Conservation (phyloP, 306 rosid genomes). For the Benincasa hispida region DNA sequence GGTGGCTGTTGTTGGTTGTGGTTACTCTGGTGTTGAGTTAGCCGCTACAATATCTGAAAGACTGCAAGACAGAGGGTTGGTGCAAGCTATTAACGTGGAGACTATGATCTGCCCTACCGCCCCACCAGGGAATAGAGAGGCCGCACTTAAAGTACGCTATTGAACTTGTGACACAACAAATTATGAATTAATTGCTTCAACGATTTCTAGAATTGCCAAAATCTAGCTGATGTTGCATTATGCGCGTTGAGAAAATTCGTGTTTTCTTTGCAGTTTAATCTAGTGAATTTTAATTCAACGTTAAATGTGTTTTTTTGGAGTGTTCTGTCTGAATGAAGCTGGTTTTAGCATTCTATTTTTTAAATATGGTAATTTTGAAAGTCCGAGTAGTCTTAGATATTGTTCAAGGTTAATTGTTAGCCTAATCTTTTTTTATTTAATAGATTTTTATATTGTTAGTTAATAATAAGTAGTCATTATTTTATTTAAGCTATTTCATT, state of each 20-base stretch:
- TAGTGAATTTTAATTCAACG: background rate
- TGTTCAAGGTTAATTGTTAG: background rate
- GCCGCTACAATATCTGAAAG: conserved; percentile 94
- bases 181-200: background rate
- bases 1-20: conserved; percentile 93
- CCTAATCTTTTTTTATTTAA: background rate
- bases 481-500: background rate
- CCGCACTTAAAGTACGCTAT: conserved; percentile 61
- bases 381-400: background rate
- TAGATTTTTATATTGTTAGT: background rate
- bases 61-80: conserved; percentile 60
- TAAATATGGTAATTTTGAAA: background rate
- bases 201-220: background rate
- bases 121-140: conserved; percentile 78
- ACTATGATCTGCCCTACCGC: conserved; percentile 66
- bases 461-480: background rate
- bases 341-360: background rate
- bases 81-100: conserved; percentile 70
- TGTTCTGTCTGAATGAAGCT: background rate
- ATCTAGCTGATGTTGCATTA: background rate
- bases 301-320: background rate
- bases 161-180: background rate
- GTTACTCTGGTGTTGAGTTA: conserved; percentile 87
- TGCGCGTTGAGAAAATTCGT: background rate
- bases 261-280: background rate